These are phyloP conservation scores for Cordyceps militaris DNA, from an alignment of 2,329 filamentous ascomycete species.

Conservation along the genomic window DNA sequence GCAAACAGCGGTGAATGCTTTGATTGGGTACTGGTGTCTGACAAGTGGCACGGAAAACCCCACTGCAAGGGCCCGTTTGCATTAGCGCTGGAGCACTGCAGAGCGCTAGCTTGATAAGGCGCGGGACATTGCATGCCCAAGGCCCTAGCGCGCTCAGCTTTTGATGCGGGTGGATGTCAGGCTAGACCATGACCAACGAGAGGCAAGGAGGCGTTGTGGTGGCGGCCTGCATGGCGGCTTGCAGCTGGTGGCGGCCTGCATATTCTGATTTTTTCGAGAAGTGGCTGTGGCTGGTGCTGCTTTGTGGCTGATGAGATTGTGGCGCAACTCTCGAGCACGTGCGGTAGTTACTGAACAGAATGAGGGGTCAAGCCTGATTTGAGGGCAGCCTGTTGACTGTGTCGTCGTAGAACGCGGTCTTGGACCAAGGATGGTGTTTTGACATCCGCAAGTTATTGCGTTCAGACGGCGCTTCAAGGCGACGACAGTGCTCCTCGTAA, in stretches of 20 bases:
- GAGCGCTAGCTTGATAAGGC: background rate
- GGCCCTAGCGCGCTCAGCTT: slow-evolving; percentile 5
- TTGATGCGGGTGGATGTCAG: background rate
- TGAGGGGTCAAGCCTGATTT: no score
- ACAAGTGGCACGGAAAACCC: slow-evolving; percentile 1
- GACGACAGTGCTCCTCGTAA: background rate
- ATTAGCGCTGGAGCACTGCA: background rate
- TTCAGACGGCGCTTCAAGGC: background rate
- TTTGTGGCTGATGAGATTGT: background rate
- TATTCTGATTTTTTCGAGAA: background rate
- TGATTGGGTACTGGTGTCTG: slow-evolving; percentile 11
- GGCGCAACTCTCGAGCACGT: background rate
- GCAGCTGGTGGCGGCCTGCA: background rate
- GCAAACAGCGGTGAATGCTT: slow-evolving; percentile 16
- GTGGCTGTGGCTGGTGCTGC: background rate
- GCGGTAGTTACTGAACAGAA: no score
- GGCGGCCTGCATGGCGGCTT: background rate
- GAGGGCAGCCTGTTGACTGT: no score
- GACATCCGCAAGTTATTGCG: background rate
- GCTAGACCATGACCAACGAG: background rate
- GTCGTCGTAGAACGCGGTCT: no score
- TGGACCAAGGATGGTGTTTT: background rate
- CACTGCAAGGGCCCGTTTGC: background rate
- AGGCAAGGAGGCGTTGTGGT: background rate
- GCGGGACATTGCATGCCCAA: background rate